Evolutionary conservation across 164 flowering plant species (phyloP), one percentile per base, ranked within the genome.

Genomic region (Pachysandra terminalis): DNA sequence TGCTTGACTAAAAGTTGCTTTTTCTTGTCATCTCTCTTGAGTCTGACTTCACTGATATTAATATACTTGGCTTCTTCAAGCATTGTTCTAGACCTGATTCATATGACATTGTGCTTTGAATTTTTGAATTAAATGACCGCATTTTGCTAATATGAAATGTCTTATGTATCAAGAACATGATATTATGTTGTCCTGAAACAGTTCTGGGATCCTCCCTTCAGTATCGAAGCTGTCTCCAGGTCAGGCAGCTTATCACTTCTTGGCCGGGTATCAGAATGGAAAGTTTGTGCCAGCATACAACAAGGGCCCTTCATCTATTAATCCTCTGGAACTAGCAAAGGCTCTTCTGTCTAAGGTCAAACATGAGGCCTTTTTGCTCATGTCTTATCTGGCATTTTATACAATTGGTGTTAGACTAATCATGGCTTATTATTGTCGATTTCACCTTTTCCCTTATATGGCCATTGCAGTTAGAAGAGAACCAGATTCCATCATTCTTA

Each of bases 231-330:
- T 85, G 61, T 78, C 83, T 26, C 80, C 85, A 53, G 86, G 84
- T 22, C 89, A 85, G 62, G 86, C 86, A 66, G 89, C 86, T 10
- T 85, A 83, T 73, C 89, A 85, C 70, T 85, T 81, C 71, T 59
- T 85, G 54, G 82, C 84, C 9, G 86, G 89, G 15, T 78, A 83
- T 71, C 85, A 79, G 70, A 77, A 80, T 75, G 89, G 85, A 26
- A 81, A 77, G 9, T 85, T 83, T 62, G 71, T 79, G 25, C 89
- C 89, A 48, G 83, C 79, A 26, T 85, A 78, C 62, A 55, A 19
- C 76, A 71, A 72, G 24, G 75, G 80, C 32, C 78, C 80, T 21
- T 80, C 81, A 28, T 67, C 84, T 53, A 23, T 77, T 67, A 77
- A 80, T 27, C 72, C 85, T 14, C 49, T 85, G 59, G 85, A 81